These are phyloP conservation scores for Colletotrichum plurivorum DNA, from an alignment of 2,329 filamentous ascomycete species.

Conservation along the genomic window DNA sequence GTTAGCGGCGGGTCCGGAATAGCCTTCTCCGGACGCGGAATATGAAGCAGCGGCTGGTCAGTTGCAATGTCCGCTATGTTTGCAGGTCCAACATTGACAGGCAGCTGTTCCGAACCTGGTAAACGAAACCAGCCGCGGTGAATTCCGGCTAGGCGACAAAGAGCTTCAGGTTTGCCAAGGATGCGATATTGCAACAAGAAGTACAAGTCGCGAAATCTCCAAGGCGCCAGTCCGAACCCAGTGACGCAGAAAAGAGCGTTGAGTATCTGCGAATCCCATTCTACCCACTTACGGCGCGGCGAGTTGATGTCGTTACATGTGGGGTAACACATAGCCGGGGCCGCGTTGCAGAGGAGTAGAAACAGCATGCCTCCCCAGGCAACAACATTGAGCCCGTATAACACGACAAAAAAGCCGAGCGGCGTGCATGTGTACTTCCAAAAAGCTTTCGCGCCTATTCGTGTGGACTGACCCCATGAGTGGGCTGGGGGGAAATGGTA, in stretches of 20 bases:
- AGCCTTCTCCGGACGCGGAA: constrained; percentile 76
- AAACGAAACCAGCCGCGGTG: constrained; percentile 84
- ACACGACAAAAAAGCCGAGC: constrained; percentile 80
- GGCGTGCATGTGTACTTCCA: constrained; percentile 83
- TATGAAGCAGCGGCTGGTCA: constrained; percentile 56
- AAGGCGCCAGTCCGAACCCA: constrained; percentile 86
- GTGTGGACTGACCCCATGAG: constrained; percentile 70
- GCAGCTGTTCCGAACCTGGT: constrained; percentile 73
- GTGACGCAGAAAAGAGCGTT: constrained; percentile 91
- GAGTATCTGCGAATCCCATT: constrained; percentile 86
- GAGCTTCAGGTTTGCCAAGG: constrained; percentile 63
- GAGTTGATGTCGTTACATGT: constrained; percentile 81
- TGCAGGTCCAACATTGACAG: constrained; percentile 65
- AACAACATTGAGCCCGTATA: constrained; percentile 87
- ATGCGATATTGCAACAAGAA: constrained; percentile 78
- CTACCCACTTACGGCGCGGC: constrained; percentile 86
- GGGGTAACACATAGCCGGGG: constrained; percentile 80
- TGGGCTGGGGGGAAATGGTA: constrained; percentile 76
- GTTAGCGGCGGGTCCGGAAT: constrained; percentile 80
- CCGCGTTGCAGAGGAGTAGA: constrained; percentile 82
- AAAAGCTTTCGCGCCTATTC: constrained; percentile 72
- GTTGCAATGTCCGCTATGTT: constrained; percentile 60
- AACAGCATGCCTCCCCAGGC: constrained; percentile 96
- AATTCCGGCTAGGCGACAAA: constrained; percentile 80
- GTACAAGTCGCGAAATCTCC: constrained; percentile 86